Conservation (phyloP, 257 asterid species). For the Pogostemon cablin region DNA sequence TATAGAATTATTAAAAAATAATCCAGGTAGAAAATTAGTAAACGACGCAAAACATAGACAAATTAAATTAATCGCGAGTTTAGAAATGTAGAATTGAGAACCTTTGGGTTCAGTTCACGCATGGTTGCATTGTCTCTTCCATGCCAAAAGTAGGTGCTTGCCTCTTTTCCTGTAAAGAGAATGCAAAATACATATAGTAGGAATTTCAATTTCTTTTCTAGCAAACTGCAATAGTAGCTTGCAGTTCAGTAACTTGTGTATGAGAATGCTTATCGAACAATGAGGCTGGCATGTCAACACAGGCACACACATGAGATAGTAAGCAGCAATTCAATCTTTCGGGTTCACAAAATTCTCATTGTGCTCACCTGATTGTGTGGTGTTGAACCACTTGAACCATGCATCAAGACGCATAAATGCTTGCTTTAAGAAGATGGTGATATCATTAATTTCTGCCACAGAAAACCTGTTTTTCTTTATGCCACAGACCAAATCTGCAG, state of each 20-base stretch:
- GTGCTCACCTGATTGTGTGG: slow-evolving; percentile 81
- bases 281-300: slow-evolving; percentile 21
- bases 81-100: slow-evolving; percentile 33
- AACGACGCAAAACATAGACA: background rate
- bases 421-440: slow-evolving; percentile 66
- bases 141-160: slow-evolving; percentile 87
- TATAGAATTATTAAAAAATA: background rate
- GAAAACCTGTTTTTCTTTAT: slow-evolving; percentile 68
- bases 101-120: slow-evolving; percentile 97
- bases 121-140: slow-evolving; percentile 75
- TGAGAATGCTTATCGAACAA: background rate
- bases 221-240: slow-evolving; percentile 27
- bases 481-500: slow-evolving; percentile 70
- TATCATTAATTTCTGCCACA: slow-evolving; percentile 57
- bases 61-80: slow-evolving; percentile 22
- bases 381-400: slow-evolving; percentile 95
- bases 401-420: slow-evolving; percentile 91
- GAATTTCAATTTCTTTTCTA: slow-evolving; percentile 29
- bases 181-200: slow-evolving; percentile 15
- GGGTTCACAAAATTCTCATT: slow-evolving; percentile 17
- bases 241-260: slow-evolving; percentile 23
- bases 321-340: slow-evolving; percentile 23
- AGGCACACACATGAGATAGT: slow-evolving; percentile 4
- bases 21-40: slow-evolving; percentile 16
- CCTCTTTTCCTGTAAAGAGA: slow-evolving; percentile 65